Percentiles rank a stretch among this genome's conserved stretches.
phyloP scores from a whole-genome alignment of 352 stramenopile genomes.

The Paralagenidium karlingii region DNA sequence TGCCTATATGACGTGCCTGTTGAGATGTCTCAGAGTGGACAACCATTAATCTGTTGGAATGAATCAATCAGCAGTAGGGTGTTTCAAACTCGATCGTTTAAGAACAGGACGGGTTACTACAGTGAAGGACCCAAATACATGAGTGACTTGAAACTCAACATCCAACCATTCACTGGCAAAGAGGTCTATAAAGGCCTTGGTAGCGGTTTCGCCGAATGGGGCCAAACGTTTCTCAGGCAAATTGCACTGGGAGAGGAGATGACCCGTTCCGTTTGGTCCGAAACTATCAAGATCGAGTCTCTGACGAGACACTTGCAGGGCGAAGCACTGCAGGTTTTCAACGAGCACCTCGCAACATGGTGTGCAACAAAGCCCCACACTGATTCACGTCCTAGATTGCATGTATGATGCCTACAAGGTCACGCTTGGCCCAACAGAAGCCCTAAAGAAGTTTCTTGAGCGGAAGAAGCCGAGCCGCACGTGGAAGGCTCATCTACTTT shows the following conservation, averaged over 20 bases:
- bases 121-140: too few species aligned
- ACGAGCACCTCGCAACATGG: neutral
- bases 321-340: neutral
- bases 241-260: neutral
- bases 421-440: neutral
- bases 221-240: neutral
- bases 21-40: too few species aligned
- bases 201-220: neutral
- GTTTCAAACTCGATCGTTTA: too few species aligned
- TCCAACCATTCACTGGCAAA: neutral
- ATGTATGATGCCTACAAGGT: neutral
- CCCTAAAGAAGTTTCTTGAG: neutral
- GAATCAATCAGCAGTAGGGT: too few species aligned
- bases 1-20: too few species aligned
- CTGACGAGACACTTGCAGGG: neutral
- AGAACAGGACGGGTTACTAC: too few species aligned
- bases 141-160: neutral
- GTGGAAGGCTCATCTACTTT: neutral
- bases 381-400: neutral
- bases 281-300: neutral
- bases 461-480: neutral
- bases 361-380: neutral
- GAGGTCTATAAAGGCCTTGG: neutral
- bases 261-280: neutral
- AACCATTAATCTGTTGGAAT: too few species aligned